These are phyloP conservation scores for Helotiales sp. DNA, from an alignment of 2,329 filamentous ascomycete genomes.

Conservation along the genomic window DNA sequence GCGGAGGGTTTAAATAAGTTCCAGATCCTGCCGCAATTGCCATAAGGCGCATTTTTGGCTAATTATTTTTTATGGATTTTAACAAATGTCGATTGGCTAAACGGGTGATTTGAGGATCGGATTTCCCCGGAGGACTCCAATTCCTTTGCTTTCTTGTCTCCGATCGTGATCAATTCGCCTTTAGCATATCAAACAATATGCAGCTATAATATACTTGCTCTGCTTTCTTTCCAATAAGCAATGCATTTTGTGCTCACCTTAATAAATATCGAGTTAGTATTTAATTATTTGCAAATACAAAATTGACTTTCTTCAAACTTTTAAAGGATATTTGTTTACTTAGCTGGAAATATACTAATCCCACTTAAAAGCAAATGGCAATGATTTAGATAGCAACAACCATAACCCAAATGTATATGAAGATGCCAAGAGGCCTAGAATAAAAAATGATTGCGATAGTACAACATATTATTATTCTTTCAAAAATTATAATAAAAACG, in stretches of 20 bases:
- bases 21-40: neutral
- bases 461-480: too few relatives aligned
- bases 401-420: neutral
- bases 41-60: neutral
- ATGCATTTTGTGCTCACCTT: neutral
- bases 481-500: neutral
- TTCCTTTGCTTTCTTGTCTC: neutral
- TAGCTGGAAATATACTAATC: neutral
- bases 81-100: neutral
- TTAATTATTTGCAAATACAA: neutral
- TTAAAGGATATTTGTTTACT: neutral
- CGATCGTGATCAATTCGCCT: neutral
- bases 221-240: neutral
- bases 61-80: constrained; percentile 1
- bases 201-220: neutral
- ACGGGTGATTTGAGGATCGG: neutral
- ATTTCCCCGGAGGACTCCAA: neutral
- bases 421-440: neutral
- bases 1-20: neutral
- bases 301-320: neutral
- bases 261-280: neutral
- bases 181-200: neutral
- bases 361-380: neutral
- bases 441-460: neutral
- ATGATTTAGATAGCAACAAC: neutral